Evolutionary conservation across 192 early-diverging fungal genomes (phyloP).

Genomic region (Coemansia sp.): DNA sequence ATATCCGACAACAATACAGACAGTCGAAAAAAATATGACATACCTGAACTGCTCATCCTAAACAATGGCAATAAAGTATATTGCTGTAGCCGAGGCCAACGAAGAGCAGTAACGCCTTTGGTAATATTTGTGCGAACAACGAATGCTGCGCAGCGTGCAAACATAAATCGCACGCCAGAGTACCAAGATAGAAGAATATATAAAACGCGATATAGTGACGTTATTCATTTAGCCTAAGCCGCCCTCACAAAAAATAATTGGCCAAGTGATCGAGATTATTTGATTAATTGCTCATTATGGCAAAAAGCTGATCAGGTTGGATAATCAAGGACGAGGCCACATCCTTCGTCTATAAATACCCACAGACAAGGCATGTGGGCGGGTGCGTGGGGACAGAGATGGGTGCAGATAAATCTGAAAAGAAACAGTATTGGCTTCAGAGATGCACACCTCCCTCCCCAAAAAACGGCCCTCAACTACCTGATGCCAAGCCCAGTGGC

Average conservation of each 20-base stretch:
- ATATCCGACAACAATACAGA: background rate
- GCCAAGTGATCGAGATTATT: background rate
- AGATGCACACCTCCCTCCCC: background rate
- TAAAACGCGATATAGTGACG: background rate
- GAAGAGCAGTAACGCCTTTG: background rate
- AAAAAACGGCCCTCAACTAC: background rate
- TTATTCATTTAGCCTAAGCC: no score
- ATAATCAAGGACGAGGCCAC: background rate
- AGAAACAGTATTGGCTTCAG: constrained; percentile 1
- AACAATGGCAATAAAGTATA: background rate
- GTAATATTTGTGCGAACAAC: background rate
- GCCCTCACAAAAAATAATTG: background rate
- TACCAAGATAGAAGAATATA: background rate
- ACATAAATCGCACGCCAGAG: background rate
- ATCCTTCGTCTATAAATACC: background rate
- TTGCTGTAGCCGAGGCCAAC: background rate
- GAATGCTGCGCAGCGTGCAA: background rate
- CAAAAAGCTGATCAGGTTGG: background rate
- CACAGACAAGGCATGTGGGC: background rate
- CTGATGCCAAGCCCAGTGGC: constrained; percentile 4
- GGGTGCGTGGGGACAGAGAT: background rate
- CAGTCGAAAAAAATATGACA: background rate
- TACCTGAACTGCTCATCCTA: constrained; percentile 8
- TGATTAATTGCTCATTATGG: background rate
- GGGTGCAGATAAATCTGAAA: background rate